Base-by-base conservation (phyloP, 768 basidiomycete species). In the Leccinum pellstonianum region DNA sequence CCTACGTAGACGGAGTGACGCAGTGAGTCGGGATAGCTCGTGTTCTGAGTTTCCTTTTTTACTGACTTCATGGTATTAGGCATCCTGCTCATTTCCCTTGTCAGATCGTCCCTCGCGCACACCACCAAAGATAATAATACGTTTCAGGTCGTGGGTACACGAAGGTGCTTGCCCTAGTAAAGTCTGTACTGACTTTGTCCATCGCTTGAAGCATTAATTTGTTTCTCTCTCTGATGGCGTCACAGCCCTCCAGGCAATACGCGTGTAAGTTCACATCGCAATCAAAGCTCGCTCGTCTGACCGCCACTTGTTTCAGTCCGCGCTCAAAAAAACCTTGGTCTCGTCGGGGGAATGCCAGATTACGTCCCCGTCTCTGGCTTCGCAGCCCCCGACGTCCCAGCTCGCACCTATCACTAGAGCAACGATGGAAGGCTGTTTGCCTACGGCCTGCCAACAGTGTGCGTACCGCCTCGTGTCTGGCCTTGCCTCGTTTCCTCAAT, bases 301-400 rank as follows among this genome's bases (percentile, higher is more conserved):
- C 21, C 21, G 21, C 21, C 21, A 53, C 66, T 53, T 33, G 33
- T 55, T 62, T 11, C 8, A 68, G 94, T 86, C 80, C 93, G 96
- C 74, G 92, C 95, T 48, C 95, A 97, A 84, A 98, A 97, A 85
- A 82, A 84, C 61, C 79, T 96, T 55, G 93, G 92, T 65, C 85
- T 98, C 68, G 85, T 95, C 70, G 82, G 86, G 62, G 93, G 90
- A 53, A 81, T 87, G 10, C 94, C 96, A 52, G 80, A 83, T 68
- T 98, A 93, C 72, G 68, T 77, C 25, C 75, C 85, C 17, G 75
- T 91, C 23, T 76, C 84, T 62, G 83, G 82, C 47, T 91, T 90
- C 66, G 74, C 75, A 59, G 79, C 76, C 41, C 90, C 90, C 50
- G 89, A 91, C 48, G 84, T 81, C 27, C 79, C 91, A 58, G 86